Percentiles rank a stretch among this genome's conserved stretches.
phyloP scores from a whole-genome alignment of 2,329 filamentous ascomycete genomes.

The Thermochaetoides dissita region DNA sequence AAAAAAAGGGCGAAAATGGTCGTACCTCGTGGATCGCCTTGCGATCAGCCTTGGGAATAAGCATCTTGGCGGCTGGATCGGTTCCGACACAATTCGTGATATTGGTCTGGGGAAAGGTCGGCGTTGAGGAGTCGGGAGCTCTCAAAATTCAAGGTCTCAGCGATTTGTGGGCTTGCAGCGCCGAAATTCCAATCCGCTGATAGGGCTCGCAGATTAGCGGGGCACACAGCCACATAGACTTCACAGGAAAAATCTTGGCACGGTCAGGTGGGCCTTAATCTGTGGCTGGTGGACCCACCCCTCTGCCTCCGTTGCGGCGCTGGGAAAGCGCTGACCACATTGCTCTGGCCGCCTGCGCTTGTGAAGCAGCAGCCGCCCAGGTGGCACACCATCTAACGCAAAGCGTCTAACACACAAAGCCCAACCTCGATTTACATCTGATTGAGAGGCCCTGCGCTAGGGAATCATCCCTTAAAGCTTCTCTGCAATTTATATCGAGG shows the following conservation, averaged over 20 bases:
- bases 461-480: too few relatives aligned
- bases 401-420: too few relatives aligned
- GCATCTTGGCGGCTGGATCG: constrained; percentile 52
- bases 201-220: constrained; percentile 17
- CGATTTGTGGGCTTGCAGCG: constrained; percentile 17
- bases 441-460: too few relatives aligned
- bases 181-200: constrained; percentile 16
- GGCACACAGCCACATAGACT: constrained; percentile 14
- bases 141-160: constrained; percentile 17
- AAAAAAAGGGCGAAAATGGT: constrained; percentile 4
- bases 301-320: too few relatives aligned
- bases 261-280: not conserved
- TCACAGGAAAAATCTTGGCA: not conserved
- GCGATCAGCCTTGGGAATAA: constrained; percentile 99
- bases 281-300: not conserved
- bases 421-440: too few relatives aligned
- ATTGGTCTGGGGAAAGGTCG: constrained; percentile 32
- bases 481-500: too few relatives aligned
- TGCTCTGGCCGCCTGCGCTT: too few relatives aligned
- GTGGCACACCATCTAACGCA: too few relatives aligned
- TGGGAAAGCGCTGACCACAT: too few relatives aligned
- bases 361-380: too few relatives aligned
- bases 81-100: constrained; percentile 28
- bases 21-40: constrained; percentile 90
- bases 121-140: constrained; percentile 19